These are phyloP conservation scores for Teunomyces tritomae DNA, from an alignment of 805 yeast genomes.

Conservation along the genomic window DNA sequence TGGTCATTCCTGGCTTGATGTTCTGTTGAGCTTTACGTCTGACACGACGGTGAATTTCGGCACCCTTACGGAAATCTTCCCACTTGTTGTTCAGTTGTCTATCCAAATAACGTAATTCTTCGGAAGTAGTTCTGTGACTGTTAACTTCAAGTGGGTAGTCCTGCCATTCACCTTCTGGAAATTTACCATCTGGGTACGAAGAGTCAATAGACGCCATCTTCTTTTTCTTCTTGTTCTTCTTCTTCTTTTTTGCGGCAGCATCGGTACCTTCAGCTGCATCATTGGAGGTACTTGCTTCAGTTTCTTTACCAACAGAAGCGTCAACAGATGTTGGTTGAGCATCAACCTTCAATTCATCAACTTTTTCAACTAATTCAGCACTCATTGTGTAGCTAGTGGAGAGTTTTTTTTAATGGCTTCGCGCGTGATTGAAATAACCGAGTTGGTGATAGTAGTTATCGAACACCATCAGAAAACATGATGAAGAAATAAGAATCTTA, in stretches of 20 bases:
- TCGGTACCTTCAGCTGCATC: slow-evolving; percentile 45
- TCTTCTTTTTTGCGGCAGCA: slow-evolving; percentile 36
- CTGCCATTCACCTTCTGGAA: slow-evolving; percentile 85
- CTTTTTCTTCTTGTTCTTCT: slow-evolving; percentile 41
- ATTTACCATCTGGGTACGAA: slow-evolving; percentile 66
- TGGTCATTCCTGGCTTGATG: slow-evolving; percentile 87
- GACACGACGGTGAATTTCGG: slow-evolving; percentile 92
- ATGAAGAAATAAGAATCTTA: too few relatives aligned
- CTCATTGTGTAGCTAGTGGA: slow-evolving; percentile 3
- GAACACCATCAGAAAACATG: too few relatives aligned
- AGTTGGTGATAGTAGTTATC: too few relatives aligned
- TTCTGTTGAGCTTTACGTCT: slow-evolving; percentile 72
- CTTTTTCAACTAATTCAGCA: slow-evolving; percentile 8
- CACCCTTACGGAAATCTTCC: slow-evolving; percentile 92
- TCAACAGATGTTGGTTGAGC: slow-evolving; percentile 11
- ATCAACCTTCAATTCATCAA: slow-evolving; percentile 5
- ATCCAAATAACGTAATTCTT: slow-evolving; percentile 79
- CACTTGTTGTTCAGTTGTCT: slow-evolving; percentile 61
- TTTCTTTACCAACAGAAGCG: slow-evolving; percentile 8
- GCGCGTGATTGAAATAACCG: neutral
- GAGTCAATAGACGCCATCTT: slow-evolving; percentile 61
- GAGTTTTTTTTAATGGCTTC: neutral
- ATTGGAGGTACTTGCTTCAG: slow-evolving; percentile 10
- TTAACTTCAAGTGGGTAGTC: slow-evolving; percentile 70
- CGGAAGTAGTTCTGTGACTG: slow-evolving; percentile 74